A percentile compares a stretch with the other conserved stretches of the same genome.
phyloP scores from a whole-genome alignment of 2,329 filamentous ascomycete genomes.

The Cercospora citrullina region DNA sequence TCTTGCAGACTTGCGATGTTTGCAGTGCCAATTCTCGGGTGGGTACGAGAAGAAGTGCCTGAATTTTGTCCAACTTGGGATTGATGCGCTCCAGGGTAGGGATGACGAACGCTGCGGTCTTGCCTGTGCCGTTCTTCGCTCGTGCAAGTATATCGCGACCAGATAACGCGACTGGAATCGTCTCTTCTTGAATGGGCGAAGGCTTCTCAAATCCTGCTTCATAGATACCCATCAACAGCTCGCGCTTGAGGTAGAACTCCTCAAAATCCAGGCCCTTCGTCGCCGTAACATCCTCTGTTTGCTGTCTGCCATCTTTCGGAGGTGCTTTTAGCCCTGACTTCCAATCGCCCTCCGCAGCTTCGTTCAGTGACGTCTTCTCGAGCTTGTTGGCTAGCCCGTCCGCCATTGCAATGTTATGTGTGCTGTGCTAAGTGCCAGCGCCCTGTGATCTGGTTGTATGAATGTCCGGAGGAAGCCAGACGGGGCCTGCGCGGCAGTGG shows the following conservation, averaged over 20 bases:
- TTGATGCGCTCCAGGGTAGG: slow-evolving; percentile 94
- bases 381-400: slow-evolving; percentile 58
- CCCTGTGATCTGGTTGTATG: slow-evolving; percentile 1
- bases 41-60: slow-evolving; percentile 93
- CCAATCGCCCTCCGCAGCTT: slow-evolving; percentile 63
- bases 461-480: background rate
- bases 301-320: slow-evolving; percentile 71
- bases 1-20: slow-evolving; percentile 99
- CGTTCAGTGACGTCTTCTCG: slow-evolving; percentile 55
- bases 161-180: slow-evolving; percentile 92
- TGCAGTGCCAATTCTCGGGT: slow-evolving; percentile 96
- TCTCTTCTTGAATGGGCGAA: slow-evolving; percentile 98
- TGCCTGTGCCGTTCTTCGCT: slow-evolving; percentile 98
- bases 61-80: slow-evolving; percentile 92
- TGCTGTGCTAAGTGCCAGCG: slow-evolving; percentile 8
- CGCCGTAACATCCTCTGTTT: slow-evolving; percentile 96
- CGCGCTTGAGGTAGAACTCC: slow-evolving; percentile 91
- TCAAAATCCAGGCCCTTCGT: slow-evolving; percentile 98
- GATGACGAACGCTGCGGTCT: slow-evolving; percentile 97
- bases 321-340: slow-evolving; percentile 72
- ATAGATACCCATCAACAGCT: slow-evolving; percentile 98
- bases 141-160: slow-evolving; percentile 92
- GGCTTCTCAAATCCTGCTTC: slow-evolving; percentile 98
- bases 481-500: slow-evolving; percentile 7
- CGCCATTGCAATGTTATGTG: slow-evolving; percentile 43